phyloP scores from a whole-genome alignment of 2,329 filamentous ascomycete species.

The Cordyceps militaris region DNA sequence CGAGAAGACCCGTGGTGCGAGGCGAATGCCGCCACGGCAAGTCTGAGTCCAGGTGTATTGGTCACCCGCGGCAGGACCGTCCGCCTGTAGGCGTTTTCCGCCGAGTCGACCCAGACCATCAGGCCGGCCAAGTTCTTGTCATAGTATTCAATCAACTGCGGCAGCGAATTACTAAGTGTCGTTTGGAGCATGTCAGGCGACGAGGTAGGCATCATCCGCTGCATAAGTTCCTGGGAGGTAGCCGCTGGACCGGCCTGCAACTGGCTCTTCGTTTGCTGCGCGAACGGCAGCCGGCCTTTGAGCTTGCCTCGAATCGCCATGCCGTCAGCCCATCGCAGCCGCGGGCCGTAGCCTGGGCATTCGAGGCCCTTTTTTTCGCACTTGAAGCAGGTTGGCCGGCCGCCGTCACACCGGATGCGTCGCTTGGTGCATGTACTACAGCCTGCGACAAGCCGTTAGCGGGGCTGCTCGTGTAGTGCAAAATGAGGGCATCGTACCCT shows the following conservation, averaged over 20 bases:
- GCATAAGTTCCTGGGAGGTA: neutral
- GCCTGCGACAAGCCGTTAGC: conserved; percentile 13
- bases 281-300: conserved; percentile 18
- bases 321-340: conserved; percentile 24
- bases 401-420: conserved; percentile 24
- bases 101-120: conserved; percentile 27
- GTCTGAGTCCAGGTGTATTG: conserved; percentile 21
- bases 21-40: conserved; percentile 24
- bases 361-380: conserved; percentile 23
- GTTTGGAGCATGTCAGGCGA: conserved; percentile 6
- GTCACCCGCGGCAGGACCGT: conserved; percentile 21
- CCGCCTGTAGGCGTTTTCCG: conserved; percentile 23
- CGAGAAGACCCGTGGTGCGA: conserved; percentile 22
- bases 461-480: neutral
- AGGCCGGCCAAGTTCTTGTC: conserved; percentile 23
- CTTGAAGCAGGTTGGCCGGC: conserved; percentile 21
- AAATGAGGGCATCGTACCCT: conserved; percentile 1
- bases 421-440: conserved; percentile 23
- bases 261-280: neutral
- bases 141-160: conserved; percentile 24
- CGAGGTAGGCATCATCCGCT: neutral
- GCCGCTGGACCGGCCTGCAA: neutral
- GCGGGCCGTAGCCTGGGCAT: conserved; percentile 22
- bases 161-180: conserved; percentile 14
- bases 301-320: conserved; percentile 22